phyloP scores from a whole-genome alignment of 2,329 filamentous ascomycete species.

The Shiraia bambusicola region DNA sequence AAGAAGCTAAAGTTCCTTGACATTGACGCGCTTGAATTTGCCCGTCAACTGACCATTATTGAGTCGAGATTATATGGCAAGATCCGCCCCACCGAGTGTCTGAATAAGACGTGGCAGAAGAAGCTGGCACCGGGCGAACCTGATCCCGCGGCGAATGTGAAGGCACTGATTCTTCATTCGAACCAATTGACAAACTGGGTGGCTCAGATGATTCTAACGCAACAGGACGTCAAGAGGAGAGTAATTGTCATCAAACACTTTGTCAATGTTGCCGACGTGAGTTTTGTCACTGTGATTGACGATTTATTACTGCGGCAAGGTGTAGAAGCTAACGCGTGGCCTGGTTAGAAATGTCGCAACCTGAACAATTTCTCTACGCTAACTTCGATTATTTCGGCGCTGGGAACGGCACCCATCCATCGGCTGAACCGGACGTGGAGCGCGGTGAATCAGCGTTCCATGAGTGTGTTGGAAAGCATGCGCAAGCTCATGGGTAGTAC shows the following conservation, averaged over 20 bases:
- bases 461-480: constrained; percentile 82
- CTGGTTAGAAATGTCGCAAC: constrained; percentile 90
- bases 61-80: constrained; percentile 93
- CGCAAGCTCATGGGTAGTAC: constrained; percentile 93
- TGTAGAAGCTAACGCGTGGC: too few species aligned
- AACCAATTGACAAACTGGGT: constrained; percentile 99
- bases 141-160: constrained; percentile 90
- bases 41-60: constrained; percentile 95
- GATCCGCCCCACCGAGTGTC: constrained; percentile 91
- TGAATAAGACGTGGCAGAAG: constrained; percentile 99
- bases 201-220: constrained; percentile 95
- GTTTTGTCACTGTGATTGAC: constrained; percentile 48
- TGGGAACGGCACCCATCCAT: constrained; percentile 92
- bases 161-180: constrained; percentile 93
- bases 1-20: constrained; percentile 98
- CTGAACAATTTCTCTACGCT: constrained; percentile 97
- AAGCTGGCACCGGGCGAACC: constrained; percentile 79
- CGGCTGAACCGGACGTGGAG: constrained; percentile 93
- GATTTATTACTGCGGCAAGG: too few species aligned
- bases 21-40: constrained; percentile 93
- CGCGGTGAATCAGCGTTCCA: constrained; percentile 83
- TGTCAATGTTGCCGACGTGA: constrained; percentile 90
- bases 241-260: constrained; percentile 99
- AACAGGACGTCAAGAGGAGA: constrained; percentile 91
- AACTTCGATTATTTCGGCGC: constrained; percentile 94